Evolutionary conservation across 306 rosid genomes (phyloP).

Genomic region (Medicago ruthenica): DNA sequence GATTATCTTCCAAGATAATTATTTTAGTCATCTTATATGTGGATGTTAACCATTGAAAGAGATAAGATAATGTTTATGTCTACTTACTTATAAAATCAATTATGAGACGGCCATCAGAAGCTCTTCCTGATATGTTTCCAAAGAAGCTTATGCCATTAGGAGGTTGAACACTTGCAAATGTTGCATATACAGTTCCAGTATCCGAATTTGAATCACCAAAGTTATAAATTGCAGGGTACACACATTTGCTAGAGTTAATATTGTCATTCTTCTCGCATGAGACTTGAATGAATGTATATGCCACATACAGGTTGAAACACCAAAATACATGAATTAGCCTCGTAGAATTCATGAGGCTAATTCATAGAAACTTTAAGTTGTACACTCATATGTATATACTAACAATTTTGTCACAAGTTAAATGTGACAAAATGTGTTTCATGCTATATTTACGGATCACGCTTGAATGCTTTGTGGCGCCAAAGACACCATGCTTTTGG

Average conservation of each 20-base stretch:
- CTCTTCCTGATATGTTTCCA: constrained; percentile 49
- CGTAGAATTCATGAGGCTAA: neutral
- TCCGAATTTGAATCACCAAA: constrained; percentile 96
- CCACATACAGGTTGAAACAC: constrained; percentile 34
- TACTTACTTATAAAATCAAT: constrained; percentile 68
- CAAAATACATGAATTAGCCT: constrained; percentile 21
- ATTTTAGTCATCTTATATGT: no score
- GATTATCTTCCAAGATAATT: no score
- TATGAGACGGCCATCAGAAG: constrained; percentile 80
- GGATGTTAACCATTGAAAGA: neutral
- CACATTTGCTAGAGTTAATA: constrained; percentile 36
- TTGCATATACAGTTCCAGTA: constrained; percentile 74
- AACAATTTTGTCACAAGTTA: neutral
- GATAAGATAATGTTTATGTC: neutral
- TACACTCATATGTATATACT: neutral
- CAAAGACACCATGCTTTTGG: no score
- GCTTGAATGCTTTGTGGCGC: no score
- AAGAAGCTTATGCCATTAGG: constrained; percentile 88
- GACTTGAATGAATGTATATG: constrained; percentile 19
- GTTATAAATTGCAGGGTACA: constrained; percentile 75
- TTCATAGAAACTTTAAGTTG: neutral
- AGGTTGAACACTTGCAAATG: constrained; percentile 34
- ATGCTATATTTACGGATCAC: neutral
- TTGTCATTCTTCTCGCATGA: neutral
- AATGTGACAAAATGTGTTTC: neutral